A percentile compares a stretch with the other conserved stretches of the same genome.
These are phyloP conservation scores for Potentilla sterilis DNA, from an alignment of 306 rosid species.

Conservation along the genomic window DNA sequence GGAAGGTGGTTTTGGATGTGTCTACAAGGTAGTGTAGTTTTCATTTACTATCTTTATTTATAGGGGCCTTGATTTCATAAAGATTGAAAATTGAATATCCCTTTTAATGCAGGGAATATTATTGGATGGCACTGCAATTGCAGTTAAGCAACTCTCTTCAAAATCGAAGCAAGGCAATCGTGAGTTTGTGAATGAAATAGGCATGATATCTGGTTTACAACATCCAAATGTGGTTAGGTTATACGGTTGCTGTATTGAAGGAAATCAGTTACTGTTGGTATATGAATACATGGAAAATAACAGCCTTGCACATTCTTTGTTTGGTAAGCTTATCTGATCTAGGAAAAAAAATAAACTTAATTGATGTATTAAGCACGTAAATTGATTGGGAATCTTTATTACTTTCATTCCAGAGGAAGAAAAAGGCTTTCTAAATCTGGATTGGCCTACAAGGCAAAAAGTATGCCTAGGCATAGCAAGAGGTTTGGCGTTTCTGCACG, in stretches of 20 bases:
- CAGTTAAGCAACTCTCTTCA: slow-evolving; percentile 63
- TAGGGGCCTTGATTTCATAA: not conserved
- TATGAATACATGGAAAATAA: slow-evolving; percentile 67
- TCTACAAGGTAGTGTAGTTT: slow-evolving; percentile 49
- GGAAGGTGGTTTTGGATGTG: slow-evolving; percentile 78
- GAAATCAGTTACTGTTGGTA: slow-evolving; percentile 49
- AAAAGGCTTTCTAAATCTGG: slow-evolving; percentile 30
- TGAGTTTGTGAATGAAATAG: slow-evolving; percentile 62
- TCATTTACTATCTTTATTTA: not conserved
- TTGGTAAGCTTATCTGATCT: slow-evolving; percentile 39
- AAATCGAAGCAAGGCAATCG: slow-evolving; percentile 57
- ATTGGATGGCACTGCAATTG: slow-evolving; percentile 50
- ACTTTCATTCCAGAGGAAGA: slow-evolving; percentile 7
- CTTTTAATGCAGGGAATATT: slow-evolving; percentile 40
- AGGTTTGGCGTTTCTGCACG: slow-evolving; percentile 57
- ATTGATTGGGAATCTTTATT: not conserved
- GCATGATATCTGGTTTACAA: slow-evolving; percentile 54
- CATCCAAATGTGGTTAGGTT: slow-evolving; percentile 67
- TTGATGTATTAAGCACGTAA: not conserved
- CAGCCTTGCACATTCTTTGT: slow-evolving; percentile 47
- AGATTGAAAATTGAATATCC: not conserved
- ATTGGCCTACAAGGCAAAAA: slow-evolving; percentile 56
- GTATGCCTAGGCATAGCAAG: slow-evolving; percentile 60
- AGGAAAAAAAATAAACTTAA: not conserved
- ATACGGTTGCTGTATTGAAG: slow-evolving; percentile 57